Percentiles rank a stretch among this genome's conserved stretches.
Conservation (phyloP, 2,329 filamentous ascomycete genomes). For the Aspergillus viridinutans region DNA sequence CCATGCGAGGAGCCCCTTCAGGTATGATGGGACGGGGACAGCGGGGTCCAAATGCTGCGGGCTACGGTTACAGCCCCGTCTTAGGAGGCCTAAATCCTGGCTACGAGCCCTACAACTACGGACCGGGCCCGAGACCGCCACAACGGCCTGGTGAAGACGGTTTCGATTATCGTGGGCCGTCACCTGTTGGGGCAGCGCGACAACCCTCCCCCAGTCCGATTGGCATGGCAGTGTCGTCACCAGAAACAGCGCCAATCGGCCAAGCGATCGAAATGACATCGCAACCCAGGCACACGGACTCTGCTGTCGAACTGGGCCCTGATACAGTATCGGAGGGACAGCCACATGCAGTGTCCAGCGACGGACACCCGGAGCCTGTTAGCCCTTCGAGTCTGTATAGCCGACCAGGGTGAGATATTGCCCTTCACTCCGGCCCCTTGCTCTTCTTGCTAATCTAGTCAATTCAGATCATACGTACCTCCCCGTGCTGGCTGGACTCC, state of each 20-base stretch:
- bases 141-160: constrained; percentile 23
- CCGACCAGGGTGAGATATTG: constrained; percentile 62
- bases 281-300: constrained; percentile 45
- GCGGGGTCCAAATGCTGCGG: constrained; percentile 46
- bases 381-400: constrained; percentile 71
- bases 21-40: constrained; percentile 43
- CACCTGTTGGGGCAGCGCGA: constrained; percentile 17
- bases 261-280: constrained; percentile 80
- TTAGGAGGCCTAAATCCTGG: constrained; percentile 30
- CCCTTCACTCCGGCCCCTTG: neutral
- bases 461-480: constrained; percentile 38
- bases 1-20: constrained; percentile 30
- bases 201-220: constrained; percentile 31
- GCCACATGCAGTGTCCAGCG: constrained; percentile 24
- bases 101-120: constrained; percentile 33
- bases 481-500: constrained; percentile 42
- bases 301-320: constrained; percentile 27
- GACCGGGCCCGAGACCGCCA: constrained; percentile 18
- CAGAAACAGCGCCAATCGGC: constrained; percentile 46
- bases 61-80: constrained; percentile 52
- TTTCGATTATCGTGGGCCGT: constrained; percentile 23
- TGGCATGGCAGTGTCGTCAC: constrained; percentile 30
- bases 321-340: constrained; percentile 21
- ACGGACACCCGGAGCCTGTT: constrained; percentile 28
- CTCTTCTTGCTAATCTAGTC: constrained; percentile 13